Evolutionary conservation across 306 rosid species (phyloP), one percentile per base, ranked within the genome.

Genomic region (Alnus rubra): DNA sequence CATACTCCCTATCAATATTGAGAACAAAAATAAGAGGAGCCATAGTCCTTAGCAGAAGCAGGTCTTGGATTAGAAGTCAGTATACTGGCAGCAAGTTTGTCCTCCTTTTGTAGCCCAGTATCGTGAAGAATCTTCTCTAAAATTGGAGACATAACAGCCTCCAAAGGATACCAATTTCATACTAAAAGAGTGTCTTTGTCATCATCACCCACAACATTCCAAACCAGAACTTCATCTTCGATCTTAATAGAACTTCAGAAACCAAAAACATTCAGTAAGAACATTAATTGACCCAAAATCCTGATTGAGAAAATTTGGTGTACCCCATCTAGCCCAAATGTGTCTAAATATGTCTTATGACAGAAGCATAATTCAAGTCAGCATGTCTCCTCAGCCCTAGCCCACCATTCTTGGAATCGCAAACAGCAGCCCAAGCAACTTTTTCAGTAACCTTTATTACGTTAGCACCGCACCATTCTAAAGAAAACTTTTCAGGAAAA

Each of bases 341-440:
- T 23, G 69, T 33, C 44, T 45, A 14, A 33, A 63, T 8, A 35
- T 63, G 45, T 35, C 14, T 63, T 63, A 14, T 33, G 19, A 14
- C n/a, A 5, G 10, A 62, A 33, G 44, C 44, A 33, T 14, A 63
- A 12, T 63, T 31, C 45, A 14, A 33, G 23, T 33, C 69, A 63
- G 69, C 69, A 65, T 10, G 39, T 31, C 68, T 59, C 65, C 70
- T 65, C 30, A 37, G 4, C 28, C 71, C 14, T 35, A 65, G 71
- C 50, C 71, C 49, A 63, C 42, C 7, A 65, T 37, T 5, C 71
- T 65, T 39, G 7, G 71, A 49, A 65, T 39, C 15, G 14, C 49
- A 65, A 65, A 8, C 63, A 31, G 44, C 49, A 65, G 23, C 49
- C n/a, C 12, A 0, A 7, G 23, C 30, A 7, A 65, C 6, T 16